These are phyloP conservation scores for Lantana camara DNA, from an alignment of 257 asterid genomes.

Conservation along the genomic window DNA sequence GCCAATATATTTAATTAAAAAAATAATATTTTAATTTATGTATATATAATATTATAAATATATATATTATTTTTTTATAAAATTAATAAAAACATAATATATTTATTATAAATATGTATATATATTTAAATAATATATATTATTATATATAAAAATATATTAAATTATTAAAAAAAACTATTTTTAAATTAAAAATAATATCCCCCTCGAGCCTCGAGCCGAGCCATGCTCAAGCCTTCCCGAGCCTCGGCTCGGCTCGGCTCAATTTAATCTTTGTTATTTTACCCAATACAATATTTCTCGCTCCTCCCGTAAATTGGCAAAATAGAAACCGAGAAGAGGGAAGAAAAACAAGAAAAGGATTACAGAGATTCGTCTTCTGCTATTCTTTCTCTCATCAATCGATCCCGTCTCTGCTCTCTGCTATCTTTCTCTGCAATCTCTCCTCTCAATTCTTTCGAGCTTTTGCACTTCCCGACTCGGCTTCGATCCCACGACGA, in stretches of 20 bases:
- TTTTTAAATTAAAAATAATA: no score
- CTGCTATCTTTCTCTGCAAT: conserved; percentile 17
- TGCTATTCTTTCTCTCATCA: conserved; percentile 49
- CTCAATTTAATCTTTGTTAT: not conserved
- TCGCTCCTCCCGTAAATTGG: not conserved
- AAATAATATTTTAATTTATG: not conserved
- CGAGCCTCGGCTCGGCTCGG: no score
- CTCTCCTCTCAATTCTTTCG: conserved; percentile 19
- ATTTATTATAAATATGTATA: no score
- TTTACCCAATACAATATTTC: not conserved
- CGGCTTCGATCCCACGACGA: conserved; percentile 43
- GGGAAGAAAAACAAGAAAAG: conserved; percentile 4
- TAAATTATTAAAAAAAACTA: no score
- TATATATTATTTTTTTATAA: not conserved
- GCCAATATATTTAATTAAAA: no score
- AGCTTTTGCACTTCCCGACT: conserved; percentile 30
- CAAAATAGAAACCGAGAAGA: not conserved
- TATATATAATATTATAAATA: no score
- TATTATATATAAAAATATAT: no score
- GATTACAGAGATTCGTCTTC: conserved; percentile 64
- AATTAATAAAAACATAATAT: no score
- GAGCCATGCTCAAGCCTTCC: no score
- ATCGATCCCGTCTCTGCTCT: conserved; percentile 48
- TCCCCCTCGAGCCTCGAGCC: no score
- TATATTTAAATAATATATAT: no score